A percentile compares a stretch with the other conserved stretches of the same genome.
phyloP scores from a whole-genome alignment of 768 basidiomycete species.

The Calocybe indica region DNA sequence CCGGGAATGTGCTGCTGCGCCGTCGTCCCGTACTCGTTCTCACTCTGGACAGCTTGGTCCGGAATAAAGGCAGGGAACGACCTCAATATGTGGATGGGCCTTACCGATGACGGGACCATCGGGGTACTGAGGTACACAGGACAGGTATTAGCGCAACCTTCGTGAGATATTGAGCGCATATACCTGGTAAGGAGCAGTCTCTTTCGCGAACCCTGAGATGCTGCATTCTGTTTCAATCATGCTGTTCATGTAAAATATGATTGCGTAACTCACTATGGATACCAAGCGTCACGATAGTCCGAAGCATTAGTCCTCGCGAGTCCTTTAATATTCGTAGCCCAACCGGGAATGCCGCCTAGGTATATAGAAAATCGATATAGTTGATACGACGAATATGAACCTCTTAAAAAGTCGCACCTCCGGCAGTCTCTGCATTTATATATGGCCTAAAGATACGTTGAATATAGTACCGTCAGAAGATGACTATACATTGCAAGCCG shows the following conservation, averaged over 20 bases:
- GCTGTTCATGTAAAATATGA: constrained; percentile 13
- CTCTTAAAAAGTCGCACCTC: constrained; percentile 29
- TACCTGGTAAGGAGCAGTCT: constrained; percentile 27
- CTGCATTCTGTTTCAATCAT: too few species aligned
- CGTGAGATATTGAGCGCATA: constrained; percentile 13
- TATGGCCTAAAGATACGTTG: constrained; percentile 24
- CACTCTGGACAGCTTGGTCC: constrained; percentile 29
- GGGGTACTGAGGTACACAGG: constrained; percentile 26
- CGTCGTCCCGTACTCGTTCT: constrained; percentile 37
- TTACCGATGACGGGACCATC: constrained; percentile 36
- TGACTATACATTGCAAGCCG: too few species aligned
- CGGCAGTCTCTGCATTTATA: constrained; percentile 65
- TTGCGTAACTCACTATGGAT: constrained; percentile 22
- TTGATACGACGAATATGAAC: not conserved
- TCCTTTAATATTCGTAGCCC: constrained; percentile 43
- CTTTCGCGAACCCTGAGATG: constrained; percentile 16
- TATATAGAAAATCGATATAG: not conserved
- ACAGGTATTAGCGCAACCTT: not conserved
- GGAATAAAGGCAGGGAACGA: not conserved
- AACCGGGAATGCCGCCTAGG: constrained; percentile 39
- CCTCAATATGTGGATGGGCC: not conserved
- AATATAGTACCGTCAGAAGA: too few species aligned
- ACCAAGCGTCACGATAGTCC: constrained; percentile 51
- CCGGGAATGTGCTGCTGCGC: constrained; percentile 21
- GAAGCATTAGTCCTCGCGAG: constrained; percentile 55